Percentiles rank a stretch among this genome's conserved stretches.
Conservation (phyloP, 2,329 filamentous ascomycete genomes). For the Grosmannia clavigera region DNA sequence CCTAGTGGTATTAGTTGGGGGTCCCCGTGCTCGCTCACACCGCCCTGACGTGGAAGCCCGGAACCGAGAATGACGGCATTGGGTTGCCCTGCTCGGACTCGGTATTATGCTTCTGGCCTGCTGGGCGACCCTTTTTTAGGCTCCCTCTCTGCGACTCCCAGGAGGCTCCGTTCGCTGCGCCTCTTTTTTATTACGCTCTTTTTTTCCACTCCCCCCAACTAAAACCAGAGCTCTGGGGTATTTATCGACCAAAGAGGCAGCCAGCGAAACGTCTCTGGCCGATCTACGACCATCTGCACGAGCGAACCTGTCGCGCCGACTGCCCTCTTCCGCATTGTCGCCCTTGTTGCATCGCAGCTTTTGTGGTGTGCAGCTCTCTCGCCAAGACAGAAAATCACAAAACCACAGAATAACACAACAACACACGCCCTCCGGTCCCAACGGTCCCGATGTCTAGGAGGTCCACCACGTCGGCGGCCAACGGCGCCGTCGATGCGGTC, state of each 20-base stretch:
- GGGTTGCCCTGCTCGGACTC: background rate
- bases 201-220: background rate
- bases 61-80: background rate
- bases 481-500: conserved; percentile 6
- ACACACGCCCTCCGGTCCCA: background rate
- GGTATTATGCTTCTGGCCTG: background rate
- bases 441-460: conserved; percentile 11
- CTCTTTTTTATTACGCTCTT: background rate
- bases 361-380: too few relatives aligned
- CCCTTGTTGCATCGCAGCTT: too few relatives aligned
- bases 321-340: background rate
- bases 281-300: background rate
- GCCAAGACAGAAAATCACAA: too few relatives aligned
- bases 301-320: background rate
- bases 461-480: conserved; percentile 7
- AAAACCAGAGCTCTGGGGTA: background rate
- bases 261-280: background rate
- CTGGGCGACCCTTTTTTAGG: background rate
- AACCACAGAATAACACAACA: too few relatives aligned
- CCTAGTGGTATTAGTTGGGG: background rate
- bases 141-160: background rate
- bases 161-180: background rate
- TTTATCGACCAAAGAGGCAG: background rate
- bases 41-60: background rate
- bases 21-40: background rate